Conservation (phyloP, 306 rosid species). For the Pterocarpus santalinus region DNA sequence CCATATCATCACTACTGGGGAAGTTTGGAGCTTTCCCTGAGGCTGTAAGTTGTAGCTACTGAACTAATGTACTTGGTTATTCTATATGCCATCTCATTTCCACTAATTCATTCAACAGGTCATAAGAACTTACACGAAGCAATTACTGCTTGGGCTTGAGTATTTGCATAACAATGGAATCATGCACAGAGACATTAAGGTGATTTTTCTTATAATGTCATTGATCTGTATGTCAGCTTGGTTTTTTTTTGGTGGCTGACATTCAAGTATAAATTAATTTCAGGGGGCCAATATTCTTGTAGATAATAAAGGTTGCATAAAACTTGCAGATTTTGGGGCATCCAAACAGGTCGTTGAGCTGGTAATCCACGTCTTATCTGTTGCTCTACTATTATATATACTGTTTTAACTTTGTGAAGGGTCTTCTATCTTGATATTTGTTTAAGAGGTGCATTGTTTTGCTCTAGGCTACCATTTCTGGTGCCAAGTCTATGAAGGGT, state of each 20-base stretch:
- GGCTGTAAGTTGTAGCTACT: conserved; percentile 75
- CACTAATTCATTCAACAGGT: conserved; percentile 70
- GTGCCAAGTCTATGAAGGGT: conserved; percentile 99
- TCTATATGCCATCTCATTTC: conserved; percentile 36
- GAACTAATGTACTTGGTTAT: conserved; percentile 30
- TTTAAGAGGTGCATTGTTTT: conserved; percentile 44
- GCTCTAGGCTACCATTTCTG: conserved; percentile 92
- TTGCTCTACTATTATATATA: conserved; percentile 32
- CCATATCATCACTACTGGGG: conserved; percentile 96
- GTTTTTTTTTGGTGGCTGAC: conserved; percentile 37
- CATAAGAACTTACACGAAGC: conserved; percentile 86
- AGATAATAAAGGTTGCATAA: conserved; percentile 97
- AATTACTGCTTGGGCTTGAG: conserved; percentile 87
- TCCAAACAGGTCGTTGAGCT: conserved; percentile 98
- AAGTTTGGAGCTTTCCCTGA: conserved; percentile 99
- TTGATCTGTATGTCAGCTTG: conserved; percentile 32
- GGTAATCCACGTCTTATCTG: conserved; percentile 61
- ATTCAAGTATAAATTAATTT: conserved; percentile 39
- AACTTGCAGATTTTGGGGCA: conserved; percentile 99
- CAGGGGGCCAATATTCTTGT: conserved; percentile 99
- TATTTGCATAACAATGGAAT: conserved; percentile 96
- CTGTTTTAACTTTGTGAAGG: conserved; percentile 37
- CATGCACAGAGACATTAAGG: conserved; percentile 99
- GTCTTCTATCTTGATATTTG: conserved; percentile 36
- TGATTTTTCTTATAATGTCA: conserved; percentile 39